Evolutionary conservation across 345 rosid species (phyloP).

Genomic region (Durio zibethinus): DNA sequence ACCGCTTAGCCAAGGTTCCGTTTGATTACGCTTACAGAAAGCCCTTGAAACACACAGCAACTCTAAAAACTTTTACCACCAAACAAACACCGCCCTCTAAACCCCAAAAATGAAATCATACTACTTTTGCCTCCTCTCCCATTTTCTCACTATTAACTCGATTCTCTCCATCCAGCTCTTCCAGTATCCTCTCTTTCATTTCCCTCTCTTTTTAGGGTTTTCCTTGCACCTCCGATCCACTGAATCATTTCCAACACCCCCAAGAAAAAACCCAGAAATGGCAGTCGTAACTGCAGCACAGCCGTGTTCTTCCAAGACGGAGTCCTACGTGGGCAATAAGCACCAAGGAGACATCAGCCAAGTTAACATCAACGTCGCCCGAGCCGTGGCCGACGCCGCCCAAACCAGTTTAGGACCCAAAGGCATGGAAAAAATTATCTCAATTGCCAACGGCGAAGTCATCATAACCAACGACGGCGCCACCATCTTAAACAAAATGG

Average conservation of each 20-base stretch:
- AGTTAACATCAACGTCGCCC: slow-evolving; percentile 74
- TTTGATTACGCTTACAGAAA: background rate
- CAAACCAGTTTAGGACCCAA: slow-evolving; percentile 96
- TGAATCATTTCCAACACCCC: background rate
- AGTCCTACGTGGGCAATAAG: slow-evolving; percentile 94
- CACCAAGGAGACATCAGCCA: slow-evolving; percentile 89
- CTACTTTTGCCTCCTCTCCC: background rate
- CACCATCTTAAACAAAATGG: slow-evolving; percentile 95
- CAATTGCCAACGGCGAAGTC: slow-evolving; percentile 83
- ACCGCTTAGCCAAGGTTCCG: background rate
- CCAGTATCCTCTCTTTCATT: background rate
- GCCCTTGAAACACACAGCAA: background rate
- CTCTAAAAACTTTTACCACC: background rate
- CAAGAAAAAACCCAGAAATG: slow-evolving; percentile 11
- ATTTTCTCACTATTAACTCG: background rate
- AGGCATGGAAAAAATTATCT: slow-evolving; percentile 99
- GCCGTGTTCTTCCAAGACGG: slow-evolving; percentile 69
- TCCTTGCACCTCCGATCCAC: background rate
- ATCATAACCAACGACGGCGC: slow-evolving; percentile 99
- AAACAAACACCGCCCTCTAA: background rate
- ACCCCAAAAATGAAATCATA: background rate
- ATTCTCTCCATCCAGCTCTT: background rate
- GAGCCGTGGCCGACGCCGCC: slow-evolving; percentile 84
- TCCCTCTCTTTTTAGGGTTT: no score
- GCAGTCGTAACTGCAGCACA: slow-evolving; percentile 30